Evolutionary conservation across 2,329 filamentous ascomycete species (phyloP).

Genomic region (Sporothrix brunneoviolacea): DNA sequence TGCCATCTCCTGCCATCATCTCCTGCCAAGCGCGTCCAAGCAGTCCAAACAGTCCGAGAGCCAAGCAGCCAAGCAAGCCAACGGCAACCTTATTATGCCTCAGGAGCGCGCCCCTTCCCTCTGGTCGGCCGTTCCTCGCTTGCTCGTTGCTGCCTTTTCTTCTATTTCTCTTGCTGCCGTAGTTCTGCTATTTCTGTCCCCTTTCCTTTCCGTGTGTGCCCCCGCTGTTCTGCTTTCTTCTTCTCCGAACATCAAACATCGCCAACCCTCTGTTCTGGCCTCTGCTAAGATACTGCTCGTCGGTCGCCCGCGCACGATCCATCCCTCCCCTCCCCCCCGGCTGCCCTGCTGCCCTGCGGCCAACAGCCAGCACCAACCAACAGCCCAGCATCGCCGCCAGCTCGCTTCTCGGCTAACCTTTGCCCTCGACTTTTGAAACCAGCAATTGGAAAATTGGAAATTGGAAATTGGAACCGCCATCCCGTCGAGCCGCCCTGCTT

Average conservation of each 20-base stretch:
- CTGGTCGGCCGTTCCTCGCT: neutral
- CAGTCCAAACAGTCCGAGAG: neutral
- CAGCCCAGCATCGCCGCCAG: neutral
- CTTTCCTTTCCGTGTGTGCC: neutral
- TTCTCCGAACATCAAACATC: neutral
- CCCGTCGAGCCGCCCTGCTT: neutral
- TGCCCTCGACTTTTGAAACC: conserved; percentile 12
- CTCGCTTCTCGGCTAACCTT: conserved; percentile 10
- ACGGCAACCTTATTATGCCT: conserved; percentile 7
- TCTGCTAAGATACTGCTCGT: too few species aligned
- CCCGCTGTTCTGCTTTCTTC: neutral
- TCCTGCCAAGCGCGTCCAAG: conserved; percentile 7
- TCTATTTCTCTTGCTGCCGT: too few species aligned
- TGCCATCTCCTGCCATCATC: neutral
- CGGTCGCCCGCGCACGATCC: too few species aligned
- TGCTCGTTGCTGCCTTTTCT: neutral
- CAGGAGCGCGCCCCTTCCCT: neutral
- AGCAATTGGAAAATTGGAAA: conserved; percentile 6
- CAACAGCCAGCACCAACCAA: too few species aligned
- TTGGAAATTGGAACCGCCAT: conserved; percentile 7
- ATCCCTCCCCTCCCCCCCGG: too few species aligned
- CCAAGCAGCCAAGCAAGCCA: too few species aligned
- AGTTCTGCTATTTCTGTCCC: too few species aligned
- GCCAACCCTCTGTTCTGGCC: too few species aligned
- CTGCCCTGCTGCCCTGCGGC: too few species aligned